These are phyloP conservation scores for Williopsis jadinii DNA, from an alignment of 1,139 yeast genomes.

Conservation along the genomic window DNA sequence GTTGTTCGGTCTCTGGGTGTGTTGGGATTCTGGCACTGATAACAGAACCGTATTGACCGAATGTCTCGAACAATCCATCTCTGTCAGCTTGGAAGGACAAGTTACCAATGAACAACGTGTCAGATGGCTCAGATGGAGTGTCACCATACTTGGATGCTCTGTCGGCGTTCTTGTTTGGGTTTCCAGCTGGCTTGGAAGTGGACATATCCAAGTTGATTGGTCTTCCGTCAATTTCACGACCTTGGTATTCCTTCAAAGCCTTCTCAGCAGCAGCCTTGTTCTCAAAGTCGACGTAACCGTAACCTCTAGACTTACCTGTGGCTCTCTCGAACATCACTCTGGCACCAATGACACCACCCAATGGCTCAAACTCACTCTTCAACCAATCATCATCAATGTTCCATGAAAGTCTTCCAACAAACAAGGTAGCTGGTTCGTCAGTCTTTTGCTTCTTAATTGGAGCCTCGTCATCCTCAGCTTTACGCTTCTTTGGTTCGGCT, in stretches of 20 bases:
- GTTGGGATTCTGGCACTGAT: conserved; percentile 93
- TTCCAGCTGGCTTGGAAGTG: conserved; percentile 67
- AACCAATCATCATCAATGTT: conserved; percentile 94
- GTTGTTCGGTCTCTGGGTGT: conserved; percentile 97
- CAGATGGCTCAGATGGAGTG: conserved; percentile 84
- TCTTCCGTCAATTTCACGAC: conserved; percentile 94
- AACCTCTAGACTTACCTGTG: conserved; percentile 92
- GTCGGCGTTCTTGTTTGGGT: conserved; percentile 43
- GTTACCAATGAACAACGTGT: conserved; percentile 94
- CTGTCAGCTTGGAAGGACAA: conserved; percentile 83
- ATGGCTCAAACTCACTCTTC: conserved; percentile 71
- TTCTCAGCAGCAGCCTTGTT: conserved; percentile 71
- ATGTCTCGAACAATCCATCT: conserved; percentile 65
- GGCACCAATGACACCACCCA: conserved; percentile 79
- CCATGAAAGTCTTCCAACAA: conserved; percentile 98
- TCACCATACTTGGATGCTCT: conserved; percentile 91
- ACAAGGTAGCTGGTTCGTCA: conserved; percentile 65
- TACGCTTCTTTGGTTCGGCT: conserved; percentile 22
- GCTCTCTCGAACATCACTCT: conserved; percentile 93
- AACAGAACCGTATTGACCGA: conserved; percentile 73
- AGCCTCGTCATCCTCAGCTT: conserved; percentile 17
- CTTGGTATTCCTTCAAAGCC: conserved; percentile 85
- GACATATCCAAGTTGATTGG: conserved; percentile 92
- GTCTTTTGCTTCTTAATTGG: conserved; percentile 25
- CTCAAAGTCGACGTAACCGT: conserved; percentile 95